These are phyloP conservation scores for Lolium perenne DNA, from an alignment of 176 grass and related monocot genomes.

Conservation along the genomic window DNA sequence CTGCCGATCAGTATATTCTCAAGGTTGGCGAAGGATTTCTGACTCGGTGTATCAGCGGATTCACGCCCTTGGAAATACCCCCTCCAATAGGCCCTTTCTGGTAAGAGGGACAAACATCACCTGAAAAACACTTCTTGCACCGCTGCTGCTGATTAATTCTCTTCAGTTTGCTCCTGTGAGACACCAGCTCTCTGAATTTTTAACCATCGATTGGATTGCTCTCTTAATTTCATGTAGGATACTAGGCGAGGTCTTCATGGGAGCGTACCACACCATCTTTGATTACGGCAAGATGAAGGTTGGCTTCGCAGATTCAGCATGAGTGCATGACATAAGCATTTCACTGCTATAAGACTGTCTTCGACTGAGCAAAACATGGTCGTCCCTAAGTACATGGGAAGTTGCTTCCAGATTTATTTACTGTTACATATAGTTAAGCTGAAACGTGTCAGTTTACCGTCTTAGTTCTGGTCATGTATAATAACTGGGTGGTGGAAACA, in stretches of 20 bases:
- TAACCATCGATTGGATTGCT: not conserved
- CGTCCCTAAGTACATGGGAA: not conserved
- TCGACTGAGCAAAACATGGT: not conserved
- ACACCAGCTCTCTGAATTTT: not conserved
- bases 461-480: not conserved
- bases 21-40: slow-evolving; percentile 57
- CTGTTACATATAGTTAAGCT: not conserved
- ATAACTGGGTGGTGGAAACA: not conserved
- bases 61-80: slow-evolving; percentile 59
- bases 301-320: slow-evolving; percentile 58
- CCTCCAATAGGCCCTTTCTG: slow-evolving; percentile 71
- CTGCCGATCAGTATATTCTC: slow-evolving; percentile 62
- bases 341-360: not conserved
- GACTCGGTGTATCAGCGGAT: slow-evolving; percentile 71
- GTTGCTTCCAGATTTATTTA: not conserved
- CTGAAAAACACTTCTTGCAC: not conserved
- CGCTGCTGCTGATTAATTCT: not conserved
- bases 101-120: slow-evolving; percentile 28
- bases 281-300: slow-evolving; percentile 55
- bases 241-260: slow-evolving; percentile 75
- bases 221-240: slow-evolving; percentile 46
- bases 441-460: not conserved
- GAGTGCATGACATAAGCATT: slow-evolving; percentile 39
- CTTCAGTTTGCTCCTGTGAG: slow-evolving; percentile 12
- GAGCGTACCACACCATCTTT: slow-evolving; percentile 70